Percentiles rank a stretch among this genome's conserved stretches.
These are phyloP conservation scores for Auricularia heimuer DNA, from an alignment of 768 basidiomycete species.

Conservation along the genomic window DNA sequence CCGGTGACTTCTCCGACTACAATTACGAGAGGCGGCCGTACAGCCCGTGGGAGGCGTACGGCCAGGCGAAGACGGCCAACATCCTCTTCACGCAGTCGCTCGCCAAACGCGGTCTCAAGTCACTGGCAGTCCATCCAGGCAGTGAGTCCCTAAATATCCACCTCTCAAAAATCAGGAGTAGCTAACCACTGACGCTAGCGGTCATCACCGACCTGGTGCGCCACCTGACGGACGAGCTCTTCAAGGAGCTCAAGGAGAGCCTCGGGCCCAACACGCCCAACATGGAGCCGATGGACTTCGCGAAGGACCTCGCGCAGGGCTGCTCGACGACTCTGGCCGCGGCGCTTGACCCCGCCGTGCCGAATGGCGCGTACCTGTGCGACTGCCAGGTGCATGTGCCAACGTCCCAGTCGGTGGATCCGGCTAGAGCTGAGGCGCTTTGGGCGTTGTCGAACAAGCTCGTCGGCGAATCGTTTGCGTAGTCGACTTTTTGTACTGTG, in stretches of 20 bases:
- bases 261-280: not conserved
- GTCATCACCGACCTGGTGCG: not conserved
- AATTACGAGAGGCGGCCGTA: not conserved
- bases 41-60: constrained; percentile 21
- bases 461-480: not conserved
- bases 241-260: not conserved
- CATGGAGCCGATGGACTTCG: not conserved
- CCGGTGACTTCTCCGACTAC: constrained; percentile 19
- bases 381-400: no score
- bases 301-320: not conserved
- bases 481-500: not conserved
- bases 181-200: not conserved
- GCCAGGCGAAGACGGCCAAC: constrained; percentile 32
- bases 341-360: not conserved
- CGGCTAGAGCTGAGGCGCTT: not conserved
- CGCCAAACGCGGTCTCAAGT: not conserved
- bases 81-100: constrained; percentile 26
- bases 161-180: no score
- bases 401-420: not conserved
- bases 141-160: not conserved
- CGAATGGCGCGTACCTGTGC: no score
- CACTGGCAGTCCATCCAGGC: not conserved
- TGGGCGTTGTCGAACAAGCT: not conserved
- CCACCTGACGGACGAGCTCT: not conserved
- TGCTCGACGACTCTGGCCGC: not conserved